Evolutionary conservation across 2,329 filamentous ascomycete genomes (phyloP).

Genomic region (Mariannaea sp.): DNA sequence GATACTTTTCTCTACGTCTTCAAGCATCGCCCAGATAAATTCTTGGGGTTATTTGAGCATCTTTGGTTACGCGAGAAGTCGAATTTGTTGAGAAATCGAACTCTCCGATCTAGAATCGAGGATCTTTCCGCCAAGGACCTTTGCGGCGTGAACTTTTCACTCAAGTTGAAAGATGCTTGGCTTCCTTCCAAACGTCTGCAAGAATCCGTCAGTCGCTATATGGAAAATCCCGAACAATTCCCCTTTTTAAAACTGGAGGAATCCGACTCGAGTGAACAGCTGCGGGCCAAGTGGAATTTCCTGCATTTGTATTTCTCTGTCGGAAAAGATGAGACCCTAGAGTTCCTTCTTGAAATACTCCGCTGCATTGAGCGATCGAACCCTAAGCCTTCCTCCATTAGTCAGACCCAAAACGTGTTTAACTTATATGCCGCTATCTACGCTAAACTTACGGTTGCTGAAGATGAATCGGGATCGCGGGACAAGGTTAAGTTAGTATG

Average conservation of each 20-base stretch:
- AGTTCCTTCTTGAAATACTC: slow-evolving; percentile 23
- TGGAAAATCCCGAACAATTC: slow-evolving; percentile 12
- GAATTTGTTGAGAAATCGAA: neutral
- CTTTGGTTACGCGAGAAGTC: slow-evolving; percentile 17
- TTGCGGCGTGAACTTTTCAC: slow-evolving; percentile 10
- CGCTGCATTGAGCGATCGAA: neutral
- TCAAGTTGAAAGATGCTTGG: slow-evolving; percentile 12
- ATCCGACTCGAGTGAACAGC: neutral
- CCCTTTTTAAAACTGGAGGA: slow-evolving; percentile 9
- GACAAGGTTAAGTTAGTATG: slow-evolving; percentile 6
- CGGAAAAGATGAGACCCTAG: slow-evolving; percentile 1
- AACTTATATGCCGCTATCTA: slow-evolving; percentile 24
- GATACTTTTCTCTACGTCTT: slow-evolving; percentile 16
- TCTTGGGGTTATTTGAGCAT: slow-evolving; percentile 21
- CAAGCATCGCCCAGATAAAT: neutral
- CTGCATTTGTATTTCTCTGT: slow-evolving; percentile 13
- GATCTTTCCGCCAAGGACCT: slow-evolving; percentile 1
- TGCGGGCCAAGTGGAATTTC: slow-evolving; percentile 12
- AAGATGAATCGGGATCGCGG: neutral
- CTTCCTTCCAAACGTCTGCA: slow-evolving; percentile 9
- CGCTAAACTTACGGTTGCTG: neutral
- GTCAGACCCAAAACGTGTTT: slow-evolving; percentile 12
- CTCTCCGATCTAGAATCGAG: neutral
- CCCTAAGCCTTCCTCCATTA: neutral
- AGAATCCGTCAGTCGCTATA: slow-evolving; percentile 7